Percentiles rank a stretch among this genome's conserved stretches.
These are phyloP conservation scores for Annulohypoxylon truncatum DNA, from an alignment of 2,329 filamentous ascomycete species.

Conservation along the genomic window DNA sequence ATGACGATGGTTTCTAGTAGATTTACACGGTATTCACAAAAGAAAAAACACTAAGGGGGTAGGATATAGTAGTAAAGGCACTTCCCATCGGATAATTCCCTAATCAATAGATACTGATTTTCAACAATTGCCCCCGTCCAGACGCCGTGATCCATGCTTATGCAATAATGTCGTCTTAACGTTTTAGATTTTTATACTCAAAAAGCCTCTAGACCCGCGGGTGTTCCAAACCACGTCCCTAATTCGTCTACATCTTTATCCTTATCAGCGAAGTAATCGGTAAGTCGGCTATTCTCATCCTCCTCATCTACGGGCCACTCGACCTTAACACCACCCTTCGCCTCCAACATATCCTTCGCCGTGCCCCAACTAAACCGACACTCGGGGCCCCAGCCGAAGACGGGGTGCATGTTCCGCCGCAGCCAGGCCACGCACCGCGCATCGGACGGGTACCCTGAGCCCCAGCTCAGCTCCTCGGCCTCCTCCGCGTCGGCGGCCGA, in stretches of 20 bases:
- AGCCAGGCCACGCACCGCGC: slow-evolving; percentile 84
- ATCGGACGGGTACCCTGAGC: slow-evolving; percentile 94
- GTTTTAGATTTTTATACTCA: slow-evolving; percentile 53
- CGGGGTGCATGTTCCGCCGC: slow-evolving; percentile 85
- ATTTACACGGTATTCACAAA: slow-evolving; percentile 30
- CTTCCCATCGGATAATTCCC: slow-evolving; percentile 30
- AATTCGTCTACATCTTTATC: slow-evolving; percentile 72
- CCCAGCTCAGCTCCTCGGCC: slow-evolving; percentile 72
- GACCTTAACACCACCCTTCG: slow-evolving; percentile 76
- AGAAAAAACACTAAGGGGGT: slow-evolving; percentile 21
- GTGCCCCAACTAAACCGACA: slow-evolving; percentile 97
- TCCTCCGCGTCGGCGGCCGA: slow-evolving; percentile 44
- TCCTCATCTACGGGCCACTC: slow-evolving; percentile 87
- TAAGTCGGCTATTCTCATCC: slow-evolving; percentile 74
- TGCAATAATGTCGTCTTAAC: neutral
- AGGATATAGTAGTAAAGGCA: slow-evolving; percentile 48
- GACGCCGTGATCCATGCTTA: slow-evolving; percentile 44
- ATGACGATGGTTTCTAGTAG: slow-evolving; percentile 69
- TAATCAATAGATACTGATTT: slow-evolving; percentile 31
- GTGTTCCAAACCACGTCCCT: slow-evolving; percentile 83
- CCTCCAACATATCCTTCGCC: slow-evolving; percentile 90
- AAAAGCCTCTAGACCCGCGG: slow-evolving; percentile 77
- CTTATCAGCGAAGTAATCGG: slow-evolving; percentile 74
- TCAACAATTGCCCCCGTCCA: slow-evolving; percentile 10
- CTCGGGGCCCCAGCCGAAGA: slow-evolving; percentile 96